These are phyloP conservation scores for Phlebiopsis gigantea DNA, from an alignment of 768 basidiomycete genomes.

Conservation along the genomic window DNA sequence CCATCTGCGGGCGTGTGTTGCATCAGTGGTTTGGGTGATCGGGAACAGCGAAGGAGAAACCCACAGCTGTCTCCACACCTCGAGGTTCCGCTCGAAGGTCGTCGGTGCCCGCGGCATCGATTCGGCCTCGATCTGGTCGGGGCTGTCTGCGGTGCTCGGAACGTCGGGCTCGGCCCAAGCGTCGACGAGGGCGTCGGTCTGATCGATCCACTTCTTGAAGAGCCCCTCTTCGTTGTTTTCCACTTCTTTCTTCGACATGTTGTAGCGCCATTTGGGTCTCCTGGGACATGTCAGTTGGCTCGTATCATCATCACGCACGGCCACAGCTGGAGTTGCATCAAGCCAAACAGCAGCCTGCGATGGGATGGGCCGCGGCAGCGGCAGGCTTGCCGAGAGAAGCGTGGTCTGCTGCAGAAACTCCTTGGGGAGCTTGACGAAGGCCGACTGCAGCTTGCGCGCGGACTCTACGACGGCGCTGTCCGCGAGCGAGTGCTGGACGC, in stretches of 20 bases:
- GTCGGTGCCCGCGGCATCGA: conserved; percentile 61
- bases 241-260: conserved; percentile 84
- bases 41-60: conserved; percentile 23
- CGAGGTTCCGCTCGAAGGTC: conserved; percentile 85
- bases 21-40: background rate
- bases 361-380: conserved; percentile 54
- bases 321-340: background rate
- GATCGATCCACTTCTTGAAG: conserved; percentile 72
- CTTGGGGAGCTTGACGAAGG: conserved; percentile 59
- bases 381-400: conserved; percentile 44
- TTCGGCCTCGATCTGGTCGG: conserved; percentile 9
- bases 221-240: conserved; percentile 85
- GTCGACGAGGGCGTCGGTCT: conserved; percentile 53
- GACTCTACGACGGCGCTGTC: conserved; percentile 29
- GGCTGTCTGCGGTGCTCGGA: background rate
- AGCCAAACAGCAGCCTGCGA: conserved; percentile 6
- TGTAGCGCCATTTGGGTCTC: conserved; percentile 83
- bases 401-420: conserved; percentile 58
- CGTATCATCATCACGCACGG: background rate
- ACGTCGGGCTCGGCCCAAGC: conserved; percentile 34
- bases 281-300: conserved; percentile 42
- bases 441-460: conserved; percentile 57
- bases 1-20: conserved; percentile 52
- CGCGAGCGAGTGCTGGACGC: conserved; percentile 7
- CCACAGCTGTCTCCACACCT: conserved; percentile 92